Base-by-base conservation (phyloP, 2,329 filamentous ascomycete species). In the Fonsecaea nubica region DNA sequence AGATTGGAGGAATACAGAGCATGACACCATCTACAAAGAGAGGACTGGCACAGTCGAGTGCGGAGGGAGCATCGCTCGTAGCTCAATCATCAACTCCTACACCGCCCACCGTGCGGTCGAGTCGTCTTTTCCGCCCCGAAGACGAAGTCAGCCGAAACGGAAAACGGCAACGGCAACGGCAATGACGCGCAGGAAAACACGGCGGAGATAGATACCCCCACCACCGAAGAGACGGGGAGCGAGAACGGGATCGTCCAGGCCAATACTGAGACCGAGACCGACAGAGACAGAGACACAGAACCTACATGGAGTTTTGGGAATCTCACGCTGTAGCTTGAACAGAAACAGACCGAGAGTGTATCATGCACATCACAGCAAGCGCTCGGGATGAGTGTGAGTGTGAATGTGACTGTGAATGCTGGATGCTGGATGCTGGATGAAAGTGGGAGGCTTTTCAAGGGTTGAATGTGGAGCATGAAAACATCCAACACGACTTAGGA, bases 291-390 rank as follows among this genome's bases (percentile, higher is more conserved):
- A 25, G 25, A 25, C 2, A 25, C 25, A 13, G 57, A 59, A n/a
- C 40, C 38, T 15, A 33, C 38, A 3, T 59, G 57, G 57, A 50
- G 57, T 18, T 59, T 59, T 15, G 30, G 8, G 40, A 50, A 45
- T 10, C 40, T 59, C 3, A 12, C 6, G 5, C 15, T 18, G 18
- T 55, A 45, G 25, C 25, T 25, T 25, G 25, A 25, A 25, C 25
- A 25, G 25, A 25, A 25, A 25, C 25, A 25, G 25, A 25, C 1
- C 25, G 25, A 25, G 21, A 25, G 21, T 25, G 21, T 25, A 25
- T 25, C 21, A 25, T 25, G 21, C 21, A 25, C 21, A 25, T 25
- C 21, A 25, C 21, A 25, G 21, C 21, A 25, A 2, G 25, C 25
- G 25, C 25, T 25, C 25, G 25, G 25, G 25, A 0, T 25, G 25